Base-by-base conservation (phyloP, 148 eudicot species). In the Heliamphora exappendiculata region DNA sequence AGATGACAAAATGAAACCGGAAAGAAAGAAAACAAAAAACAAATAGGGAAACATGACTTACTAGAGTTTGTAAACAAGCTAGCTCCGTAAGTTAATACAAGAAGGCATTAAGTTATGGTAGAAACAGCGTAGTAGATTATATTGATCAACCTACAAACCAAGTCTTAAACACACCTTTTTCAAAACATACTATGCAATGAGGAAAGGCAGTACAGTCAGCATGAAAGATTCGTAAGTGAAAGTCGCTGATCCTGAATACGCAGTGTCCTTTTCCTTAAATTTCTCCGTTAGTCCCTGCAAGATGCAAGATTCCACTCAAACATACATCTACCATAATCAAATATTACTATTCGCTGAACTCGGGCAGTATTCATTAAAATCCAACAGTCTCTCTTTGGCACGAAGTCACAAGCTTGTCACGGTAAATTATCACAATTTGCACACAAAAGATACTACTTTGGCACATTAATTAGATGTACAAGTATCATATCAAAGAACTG, bases 171-270 rank as follows among this genome's bases (percentile, higher is more conserved):
- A 69, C 20, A 14, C 22, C 7, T 6, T 62, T 31, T 57, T 55
- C 29, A n/a, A n/a, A 24, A 44, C 68, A 26, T 41, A 28, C 57
- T 85, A 90, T 0, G 97, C 99, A 55, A 92, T 82, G 28, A 91
- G 88, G 82, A 86, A 95, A 24, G 99, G 99, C 63, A 95, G 70
- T 26, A 95, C 89, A 0, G 90, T 87, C 69, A 89, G 83, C 98
- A 95, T 91, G 89, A 95, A 95, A 41, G 89, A 76, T 80, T 95
- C 97, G 19, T 95, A 95, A n/a, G 82, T 80, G 85, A 95, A 95
- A 8, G 97, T 89, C 4, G 97, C 98, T n/a, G 91, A 83, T 44
- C 98, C 99, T 22, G 87, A 28, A 74, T 85, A 91, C 17, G 64
- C 72, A 1, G 87, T 83, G 78, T 93, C 99, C 82, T 85, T 95